These are phyloP conservation scores for Graphilbum fragrans DNA, from an alignment of 2,329 filamentous ascomycete species.

Conservation along the genomic window DNA sequence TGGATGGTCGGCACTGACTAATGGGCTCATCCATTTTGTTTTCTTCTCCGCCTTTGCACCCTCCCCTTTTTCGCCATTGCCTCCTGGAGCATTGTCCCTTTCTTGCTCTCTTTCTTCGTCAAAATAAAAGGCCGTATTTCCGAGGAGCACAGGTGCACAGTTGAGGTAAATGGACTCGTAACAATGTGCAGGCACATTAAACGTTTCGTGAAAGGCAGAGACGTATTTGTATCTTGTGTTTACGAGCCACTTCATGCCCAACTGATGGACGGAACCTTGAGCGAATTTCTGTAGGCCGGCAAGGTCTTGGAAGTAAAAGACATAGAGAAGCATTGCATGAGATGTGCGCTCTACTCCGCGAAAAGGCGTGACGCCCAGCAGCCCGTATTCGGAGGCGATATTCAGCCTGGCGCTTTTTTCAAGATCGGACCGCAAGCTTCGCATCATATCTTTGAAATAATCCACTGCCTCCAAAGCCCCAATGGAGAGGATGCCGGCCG, in stretches of 20 bases:
- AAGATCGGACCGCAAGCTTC: constrained; percentile 15
- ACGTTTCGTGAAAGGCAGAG: constrained; percentile 12
- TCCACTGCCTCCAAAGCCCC: constrained; percentile 24
- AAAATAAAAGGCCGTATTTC: neutral
- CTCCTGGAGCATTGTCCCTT: neutral
- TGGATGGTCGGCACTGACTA: constrained; percentile 8
- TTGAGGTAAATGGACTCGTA: constrained; percentile 12
- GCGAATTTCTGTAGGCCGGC: constrained; percentile 11
- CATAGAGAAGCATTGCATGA: constrained; percentile 9
- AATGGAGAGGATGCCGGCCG: constrained; percentile 34
- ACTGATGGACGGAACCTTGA: constrained; percentile 4
- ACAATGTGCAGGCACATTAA: constrained; percentile 7
- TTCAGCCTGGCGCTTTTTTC: constrained; percentile 8
- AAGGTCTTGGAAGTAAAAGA: constrained; percentile 11
- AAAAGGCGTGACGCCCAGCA: constrained; percentile 31
- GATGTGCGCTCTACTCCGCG: constrained; percentile 13
- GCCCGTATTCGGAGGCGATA: constrained; percentile 24
- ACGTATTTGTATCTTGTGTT: constrained; percentile 2
- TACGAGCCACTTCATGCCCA: constrained; percentile 8
- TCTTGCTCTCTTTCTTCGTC: neutral
- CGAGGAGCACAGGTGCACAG: constrained; percentile 9
- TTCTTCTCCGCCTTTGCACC: neutral
- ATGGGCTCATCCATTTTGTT: constrained; percentile 3
- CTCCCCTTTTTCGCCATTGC: neutral
- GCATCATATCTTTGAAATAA: constrained; percentile 26